Evolutionary conservation across 345 rosid genomes (phyloP).

Genomic region (Lepidium africanum): DNA sequence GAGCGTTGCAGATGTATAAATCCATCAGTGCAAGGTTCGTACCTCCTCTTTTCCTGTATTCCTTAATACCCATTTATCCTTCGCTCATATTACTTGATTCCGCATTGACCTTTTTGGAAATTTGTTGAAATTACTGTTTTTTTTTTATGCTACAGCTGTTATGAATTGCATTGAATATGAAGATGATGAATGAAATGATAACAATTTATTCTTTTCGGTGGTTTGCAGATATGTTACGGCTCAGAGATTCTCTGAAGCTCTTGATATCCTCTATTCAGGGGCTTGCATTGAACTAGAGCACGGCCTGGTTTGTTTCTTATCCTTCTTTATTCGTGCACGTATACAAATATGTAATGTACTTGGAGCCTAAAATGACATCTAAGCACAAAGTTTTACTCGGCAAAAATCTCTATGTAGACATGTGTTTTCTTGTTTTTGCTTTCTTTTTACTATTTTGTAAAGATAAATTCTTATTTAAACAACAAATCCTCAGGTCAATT

Average conservation of each 20-base stretch:
- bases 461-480: not conserved
- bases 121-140: not conserved
- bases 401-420: not conserved
- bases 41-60: not conserved
- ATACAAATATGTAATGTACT: not conserved
- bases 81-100: not conserved
- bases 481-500: conserved; percentile 50
- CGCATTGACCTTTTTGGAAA: not conserved
- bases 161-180: not conserved
- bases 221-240: conserved; percentile 56
- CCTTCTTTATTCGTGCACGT: not conserved
- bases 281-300: conserved; percentile 72
- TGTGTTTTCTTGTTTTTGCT: not conserved
- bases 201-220: not conserved
- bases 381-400: not conserved
- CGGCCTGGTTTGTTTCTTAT: conserved; percentile 56
- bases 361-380: not conserved
- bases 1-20: conserved; percentile 98
- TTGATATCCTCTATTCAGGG: conserved; percentile 76
- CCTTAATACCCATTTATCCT: not conserved
- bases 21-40: conserved; percentile 75
- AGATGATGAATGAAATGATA: not conserved
- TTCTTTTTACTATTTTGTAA: not conserved
- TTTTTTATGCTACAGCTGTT: not conserved
- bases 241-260: conserved; percentile 75